Evolutionary conservation across 2,329 filamentous ascomycete genomes (phyloP).

Genomic region (Fusarium phyllophilum): DNA sequence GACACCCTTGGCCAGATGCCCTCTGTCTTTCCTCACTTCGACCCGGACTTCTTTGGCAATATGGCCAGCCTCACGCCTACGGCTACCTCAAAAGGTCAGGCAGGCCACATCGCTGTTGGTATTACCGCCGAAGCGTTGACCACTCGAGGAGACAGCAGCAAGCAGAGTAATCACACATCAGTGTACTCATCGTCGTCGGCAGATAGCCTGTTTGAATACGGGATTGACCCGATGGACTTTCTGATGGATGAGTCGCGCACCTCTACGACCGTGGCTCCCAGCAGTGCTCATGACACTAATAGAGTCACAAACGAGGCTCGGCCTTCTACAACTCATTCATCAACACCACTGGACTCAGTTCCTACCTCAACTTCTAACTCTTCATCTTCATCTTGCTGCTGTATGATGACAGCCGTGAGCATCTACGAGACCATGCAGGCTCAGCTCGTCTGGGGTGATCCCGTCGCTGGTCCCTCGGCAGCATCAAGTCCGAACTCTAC

Average conservation of each 20-base stretch:
- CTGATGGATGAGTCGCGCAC: not conserved
- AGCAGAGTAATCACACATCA: not conserved
- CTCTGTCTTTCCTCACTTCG: not conserved
- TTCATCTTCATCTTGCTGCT: not conserved
- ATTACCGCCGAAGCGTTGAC: not conserved
- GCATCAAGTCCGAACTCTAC: not conserved
- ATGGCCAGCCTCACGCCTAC: not conserved
- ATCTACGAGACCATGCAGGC: not conserved
- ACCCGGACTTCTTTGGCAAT: not conserved
- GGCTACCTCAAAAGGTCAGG: not conserved
- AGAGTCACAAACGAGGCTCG: not conserved
- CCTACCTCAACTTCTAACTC: not conserved
- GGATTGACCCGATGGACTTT: not conserved
- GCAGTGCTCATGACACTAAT: not conserved
- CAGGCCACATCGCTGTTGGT: not conserved
- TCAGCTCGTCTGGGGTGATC: not conserved
- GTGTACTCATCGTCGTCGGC: not conserved
- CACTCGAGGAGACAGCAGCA: rapidly evolving
- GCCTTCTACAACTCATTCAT: not conserved
- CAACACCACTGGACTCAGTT: not conserved
- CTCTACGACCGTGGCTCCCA: not conserved
- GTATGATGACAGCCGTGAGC: not conserved
- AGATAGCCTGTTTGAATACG: not conserved
- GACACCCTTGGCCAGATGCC: not conserved
- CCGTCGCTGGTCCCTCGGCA: not conserved